Conservation (phyloP, 2,329 filamentous ascomycete species). For the Fusarium anguioides region DNA sequence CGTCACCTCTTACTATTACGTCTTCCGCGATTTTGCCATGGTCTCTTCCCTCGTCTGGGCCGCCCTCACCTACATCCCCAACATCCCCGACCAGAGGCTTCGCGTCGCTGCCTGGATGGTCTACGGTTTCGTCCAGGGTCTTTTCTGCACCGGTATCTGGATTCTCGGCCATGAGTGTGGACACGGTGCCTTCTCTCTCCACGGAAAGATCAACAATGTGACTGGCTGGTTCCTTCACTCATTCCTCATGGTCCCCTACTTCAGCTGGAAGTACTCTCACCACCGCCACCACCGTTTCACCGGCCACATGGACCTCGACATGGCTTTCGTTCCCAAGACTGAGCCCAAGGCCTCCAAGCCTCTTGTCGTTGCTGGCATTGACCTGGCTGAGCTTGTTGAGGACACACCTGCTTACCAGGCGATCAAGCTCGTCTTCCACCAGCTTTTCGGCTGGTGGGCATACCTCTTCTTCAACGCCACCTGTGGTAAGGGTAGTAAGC, state of each 20-base stretch:
- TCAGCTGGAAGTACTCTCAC: conserved; percentile 78
- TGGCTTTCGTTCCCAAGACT: conserved; percentile 69
- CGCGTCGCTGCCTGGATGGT: conserved; percentile 63
- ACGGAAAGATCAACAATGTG: conserved; percentile 67
- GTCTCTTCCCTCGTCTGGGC: conserved; percentile 60
- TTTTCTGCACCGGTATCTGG: conserved; percentile 76
- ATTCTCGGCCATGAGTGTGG: conserved; percentile 78
- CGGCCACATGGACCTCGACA: conserved; percentile 75
- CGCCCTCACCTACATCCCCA: conserved; percentile 65
- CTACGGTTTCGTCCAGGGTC: conserved; percentile 73
- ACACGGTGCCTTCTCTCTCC: conserved; percentile 73
- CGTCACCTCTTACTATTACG: conserved; percentile 63
- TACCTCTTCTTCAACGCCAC: conserved; percentile 72
- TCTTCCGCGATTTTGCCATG: conserved; percentile 66
- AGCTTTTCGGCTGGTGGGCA: conserved; percentile 72
- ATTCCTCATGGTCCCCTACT: conserved; percentile 74
- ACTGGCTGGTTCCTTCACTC: conserved; percentile 75
- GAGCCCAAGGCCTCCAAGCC: conserved; percentile 50
- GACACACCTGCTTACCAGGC: conserved; percentile 70
- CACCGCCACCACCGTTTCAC: conserved; percentile 76
- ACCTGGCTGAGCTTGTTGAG: conserved; percentile 67
- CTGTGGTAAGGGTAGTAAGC: conserved; percentile 60
- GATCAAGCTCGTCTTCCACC: conserved; percentile 67
- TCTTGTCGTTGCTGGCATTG: conserved; percentile 52
- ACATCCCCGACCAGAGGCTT: conserved; percentile 56